phyloP scores from a whole-genome alignment of 1,139 yeast species.

The Protomyces pachydermus region DNA sequence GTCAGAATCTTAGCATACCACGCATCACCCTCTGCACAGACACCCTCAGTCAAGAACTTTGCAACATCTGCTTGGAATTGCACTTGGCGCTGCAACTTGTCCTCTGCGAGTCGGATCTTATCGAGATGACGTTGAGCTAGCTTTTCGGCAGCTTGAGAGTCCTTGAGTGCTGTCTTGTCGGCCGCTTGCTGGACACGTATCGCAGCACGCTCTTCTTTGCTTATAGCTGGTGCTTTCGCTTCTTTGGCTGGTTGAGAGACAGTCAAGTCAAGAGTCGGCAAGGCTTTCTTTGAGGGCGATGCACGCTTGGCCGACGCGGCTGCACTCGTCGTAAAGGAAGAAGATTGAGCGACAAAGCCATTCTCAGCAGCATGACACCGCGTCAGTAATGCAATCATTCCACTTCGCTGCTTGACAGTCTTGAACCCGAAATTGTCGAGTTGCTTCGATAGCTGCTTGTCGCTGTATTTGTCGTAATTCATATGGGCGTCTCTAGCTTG shows the following conservation, averaged over 20 bases:
- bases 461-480: neutral
- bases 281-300: neutral
- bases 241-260: neutral
- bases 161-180: neutral
- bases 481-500: neutral
- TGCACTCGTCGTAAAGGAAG: neutral
- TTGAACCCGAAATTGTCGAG: constrained; percentile 26
- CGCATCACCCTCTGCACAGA: constrained; percentile 19
- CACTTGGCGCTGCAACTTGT: neutral
- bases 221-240: neutral
- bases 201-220: neutral
- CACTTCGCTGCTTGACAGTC: constrained; percentile 11
- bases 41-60: neutral
- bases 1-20: constrained; percentile 33
- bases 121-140: neutral
- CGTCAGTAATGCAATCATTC: constrained; percentile 19
- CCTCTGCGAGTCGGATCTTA: neutral
- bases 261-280: neutral
- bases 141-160: neutral
- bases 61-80: neutral
- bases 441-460: constrained; percentile 15
- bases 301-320: neutral
- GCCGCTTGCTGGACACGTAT: neutral
- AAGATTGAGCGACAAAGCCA: neutral
- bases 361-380: constrained; percentile 21